Evolutionary conservation across 2,329 filamentous ascomycete genomes (phyloP), one percentile per base, ranked within the genome.

Genomic region (Knoxdaviesia capensis): DNA sequence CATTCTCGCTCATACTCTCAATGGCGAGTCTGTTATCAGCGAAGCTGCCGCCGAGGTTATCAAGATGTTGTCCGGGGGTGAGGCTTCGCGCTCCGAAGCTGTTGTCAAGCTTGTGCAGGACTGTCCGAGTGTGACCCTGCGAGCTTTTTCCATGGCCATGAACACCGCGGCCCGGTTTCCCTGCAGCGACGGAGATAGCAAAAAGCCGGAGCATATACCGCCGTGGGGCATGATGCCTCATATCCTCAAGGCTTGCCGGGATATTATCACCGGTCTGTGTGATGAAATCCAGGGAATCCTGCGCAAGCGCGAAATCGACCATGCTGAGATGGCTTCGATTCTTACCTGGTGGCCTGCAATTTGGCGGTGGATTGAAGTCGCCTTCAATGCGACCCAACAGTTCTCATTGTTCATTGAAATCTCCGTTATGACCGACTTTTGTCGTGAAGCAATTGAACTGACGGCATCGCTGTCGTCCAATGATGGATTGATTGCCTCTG

Each of bases 381-480:
- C 88, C 10, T 94, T 94, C 52, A 67, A 75, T 36, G 76, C 79
- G 46, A 92, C 87, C 3, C 86, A 94, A 54, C 63, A 64, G 7
- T 98, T 90, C 90, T 85, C 84, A 48, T 64, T 73, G 9, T 70
- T 70, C 4, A 74, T 83, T 45, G 78, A 88, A 41, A 90, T 85
- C 54, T 60, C 66, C 20, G 66, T 74, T 42, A 87, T 98, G 83
- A 79, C 86, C 51, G 78, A 94, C 44, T 94, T 96, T 52, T 94
- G 87, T 54, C 78, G 90, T 49, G 85, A 94, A 54, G 82, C 83
- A 9, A 98, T 98, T 74, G 85, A 96, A 51, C 82, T 94, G 53
- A 87, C 88, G 1, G 83, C 93, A 53, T 70, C 73, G 34, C 68
- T 94, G 2, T 82, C 96, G 53, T 77, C 83, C 36, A 78, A 94